Evolutionary conservation across 2,329 filamentous ascomycete genomes (phyloP).

Genomic region (Lizonia empirigonia): DNA sequence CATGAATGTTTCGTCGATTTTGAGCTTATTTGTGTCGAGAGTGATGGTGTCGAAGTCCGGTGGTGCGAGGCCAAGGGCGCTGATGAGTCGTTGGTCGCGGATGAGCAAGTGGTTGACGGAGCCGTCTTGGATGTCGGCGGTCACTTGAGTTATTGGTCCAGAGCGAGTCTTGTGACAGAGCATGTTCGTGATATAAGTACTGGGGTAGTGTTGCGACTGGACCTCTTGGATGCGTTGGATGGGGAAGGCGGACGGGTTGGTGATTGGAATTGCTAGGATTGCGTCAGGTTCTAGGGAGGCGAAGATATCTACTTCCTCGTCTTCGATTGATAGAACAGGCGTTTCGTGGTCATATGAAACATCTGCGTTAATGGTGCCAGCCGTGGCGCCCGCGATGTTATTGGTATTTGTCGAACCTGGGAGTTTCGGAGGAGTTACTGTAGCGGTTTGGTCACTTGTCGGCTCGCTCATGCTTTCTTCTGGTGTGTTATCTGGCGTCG

Average conservation of each 20-base stretch:
- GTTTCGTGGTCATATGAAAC: neutral
- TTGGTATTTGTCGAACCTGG: neutral
- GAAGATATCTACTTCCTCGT: neutral
- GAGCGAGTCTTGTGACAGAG: slow-evolving; percentile 6
- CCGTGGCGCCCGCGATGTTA: too few relatives aligned
- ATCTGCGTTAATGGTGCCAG: too few relatives aligned
- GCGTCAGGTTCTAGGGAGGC: neutral
- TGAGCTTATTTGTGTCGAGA: neutral
- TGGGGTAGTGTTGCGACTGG: slow-evolving; percentile 20
- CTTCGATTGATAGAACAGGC: neutral
- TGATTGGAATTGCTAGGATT: slow-evolving; percentile 8
- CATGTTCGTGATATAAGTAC: slow-evolving; percentile 14
- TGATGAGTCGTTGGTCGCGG: slow-evolving; percentile 16
- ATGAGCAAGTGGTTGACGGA: slow-evolving; percentile 25
- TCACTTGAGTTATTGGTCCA: slow-evolving; percentile 15
- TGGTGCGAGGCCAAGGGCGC: slow-evolving; percentile 15
- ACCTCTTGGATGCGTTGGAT: slow-evolving; percentile 18
- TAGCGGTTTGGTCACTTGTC: neutral
- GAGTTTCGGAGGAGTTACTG: too few relatives aligned
- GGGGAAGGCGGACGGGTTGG: slow-evolving; percentile 21
- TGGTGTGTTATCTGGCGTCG: neutral
- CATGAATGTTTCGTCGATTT: slow-evolving; percentile 18
- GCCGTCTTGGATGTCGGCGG: slow-evolving; percentile 20
- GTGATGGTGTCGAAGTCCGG: slow-evolving; percentile 4
- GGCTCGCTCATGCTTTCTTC: neutral